A percentile compares a stretch with the other conserved stretches of the same genome.
Conservation (phyloP, 2,329 filamentous ascomycete genomes). For the Neophaeococcomyces mojaviensis region DNA sequence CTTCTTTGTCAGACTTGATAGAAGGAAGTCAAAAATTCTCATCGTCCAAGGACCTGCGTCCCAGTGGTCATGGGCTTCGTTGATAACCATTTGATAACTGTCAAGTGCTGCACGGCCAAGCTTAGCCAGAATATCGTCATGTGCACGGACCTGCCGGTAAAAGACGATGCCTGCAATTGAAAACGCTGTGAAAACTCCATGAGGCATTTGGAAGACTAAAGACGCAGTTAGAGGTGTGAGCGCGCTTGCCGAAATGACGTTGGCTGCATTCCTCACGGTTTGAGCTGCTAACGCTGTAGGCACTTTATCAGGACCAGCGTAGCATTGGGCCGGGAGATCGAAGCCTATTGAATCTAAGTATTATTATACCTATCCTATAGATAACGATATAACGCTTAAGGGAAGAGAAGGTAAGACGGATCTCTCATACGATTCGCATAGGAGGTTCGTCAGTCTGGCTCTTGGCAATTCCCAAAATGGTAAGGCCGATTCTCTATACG, state of each 20-base stretch:
- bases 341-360: too few relatives aligned
- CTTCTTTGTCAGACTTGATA: background rate
- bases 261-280: too few relatives aligned
- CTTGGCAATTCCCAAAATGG: too few relatives aligned
- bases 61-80: constrained; percentile 13
- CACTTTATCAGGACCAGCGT: too few relatives aligned
- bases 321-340: too few relatives aligned
- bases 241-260: constrained; percentile 11
- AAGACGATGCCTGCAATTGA: constrained; percentile 16
- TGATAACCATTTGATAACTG: constrained; percentile 12
- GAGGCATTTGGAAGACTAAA: constrained; percentile 9
- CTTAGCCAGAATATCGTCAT: constrained; percentile 6
- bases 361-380: too few relatives aligned
- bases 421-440: too few relatives aligned
- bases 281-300: too few relatives aligned
- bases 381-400: too few relatives aligned
- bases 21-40: constrained; percentile 15
- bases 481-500: too few relatives aligned
- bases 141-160: constrained; percentile 8
- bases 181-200: constrained; percentile 13
- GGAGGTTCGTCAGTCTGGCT: too few relatives aligned
- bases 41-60: constrained; percentile 13
- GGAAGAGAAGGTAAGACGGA: too few relatives aligned
- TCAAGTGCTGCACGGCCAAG: constrained; percentile 12
- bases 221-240: constrained; percentile 11